Percentiles rank a stretch among this genome's conserved stretches.
These are phyloP conservation scores for Naganishia vishniacii DNA, from an alignment of 768 basidiomycete genomes.

Conservation along the genomic window DNA sequence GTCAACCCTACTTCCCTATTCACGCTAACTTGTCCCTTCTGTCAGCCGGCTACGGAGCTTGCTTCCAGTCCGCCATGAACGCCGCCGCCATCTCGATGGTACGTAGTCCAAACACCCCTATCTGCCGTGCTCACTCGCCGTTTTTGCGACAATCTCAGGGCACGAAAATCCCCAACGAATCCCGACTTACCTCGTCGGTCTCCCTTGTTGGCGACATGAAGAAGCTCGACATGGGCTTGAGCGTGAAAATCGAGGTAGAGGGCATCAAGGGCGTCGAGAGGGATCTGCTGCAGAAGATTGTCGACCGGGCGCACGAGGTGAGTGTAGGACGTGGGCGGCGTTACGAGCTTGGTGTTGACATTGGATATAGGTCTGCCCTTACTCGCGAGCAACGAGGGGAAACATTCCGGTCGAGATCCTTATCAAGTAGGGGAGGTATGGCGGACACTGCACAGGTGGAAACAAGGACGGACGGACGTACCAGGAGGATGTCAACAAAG, in stretches of 20 bases:
- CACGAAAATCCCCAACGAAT: conserved; percentile 22
- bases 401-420: conserved; percentile 16
- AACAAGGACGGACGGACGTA: background rate
- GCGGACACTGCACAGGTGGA: too few species aligned
- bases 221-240: conserved; percentile 23
- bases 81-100: conserved; percentile 19
- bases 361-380: background rate
- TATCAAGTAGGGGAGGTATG: conserved; percentile 12
- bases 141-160: too few species aligned
- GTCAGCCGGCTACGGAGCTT: background rate
- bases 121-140: too few species aligned
- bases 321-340: background rate
- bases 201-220: conserved; percentile 23
- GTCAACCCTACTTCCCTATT: background rate
- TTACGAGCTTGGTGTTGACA: background rate
- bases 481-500: background rate
- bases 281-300: conserved; percentile 17
- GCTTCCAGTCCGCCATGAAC: conserved; percentile 25
- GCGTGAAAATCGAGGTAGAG: conserved; percentile 17
- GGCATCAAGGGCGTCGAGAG: conserved; percentile 18
- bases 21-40: background rate
- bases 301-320: conserved; percentile 22
- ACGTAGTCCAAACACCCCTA: too few species aligned
- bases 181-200: conserved; percentile 3
- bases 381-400: conserved; percentile 12